phyloP scores from a whole-genome alignment of 1,139 yeast genomes.

The Debaryomyces udenii region DNA sequence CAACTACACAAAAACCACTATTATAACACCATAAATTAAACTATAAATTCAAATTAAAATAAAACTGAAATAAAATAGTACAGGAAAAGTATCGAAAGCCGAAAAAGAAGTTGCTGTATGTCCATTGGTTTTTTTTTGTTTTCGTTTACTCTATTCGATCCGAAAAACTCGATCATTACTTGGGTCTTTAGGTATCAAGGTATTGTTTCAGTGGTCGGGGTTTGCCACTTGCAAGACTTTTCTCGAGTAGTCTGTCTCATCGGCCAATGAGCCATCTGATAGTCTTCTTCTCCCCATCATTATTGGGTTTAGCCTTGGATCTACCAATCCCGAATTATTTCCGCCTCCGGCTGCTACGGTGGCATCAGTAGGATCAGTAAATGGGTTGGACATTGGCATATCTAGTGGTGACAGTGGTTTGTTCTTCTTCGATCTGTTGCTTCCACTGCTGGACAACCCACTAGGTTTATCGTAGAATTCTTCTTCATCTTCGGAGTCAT shows the following conservation, averaged over 20 bases:
- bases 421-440: constrained; percentile 31
- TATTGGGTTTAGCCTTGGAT: constrained; percentile 65
- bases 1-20: not conserved
- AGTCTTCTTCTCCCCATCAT: constrained; percentile 75
- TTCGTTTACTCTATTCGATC: not conserved
- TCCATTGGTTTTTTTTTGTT: not conserved
- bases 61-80: constrained; percentile 8
- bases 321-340: constrained; percentile 30
- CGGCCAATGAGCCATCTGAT: constrained; percentile 76
- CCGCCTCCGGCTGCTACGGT: constrained; percentile 26
- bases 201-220: constrained; percentile 46
- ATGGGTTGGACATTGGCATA: constrained; percentile 54
- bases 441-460: constrained; percentile 27
- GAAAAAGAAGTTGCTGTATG: not conserved
- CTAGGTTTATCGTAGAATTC: constrained; percentile 42
- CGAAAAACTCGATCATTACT: not conserved
- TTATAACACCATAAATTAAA: constrained; percentile 10
- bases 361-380: constrained; percentile 61
- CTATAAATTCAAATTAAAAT: constrained; percentile 8
- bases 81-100: constrained; percentile 7
- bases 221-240: constrained; percentile 75
- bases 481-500: constrained; percentile 54
- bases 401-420: constrained; percentile 34
- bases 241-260: constrained; percentile 75
- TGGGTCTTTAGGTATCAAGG: too few species aligned